These are phyloP conservation scores for Plantago ovata DNA, from an alignment of 257 asterid genomes.

Conservation along the genomic window DNA sequence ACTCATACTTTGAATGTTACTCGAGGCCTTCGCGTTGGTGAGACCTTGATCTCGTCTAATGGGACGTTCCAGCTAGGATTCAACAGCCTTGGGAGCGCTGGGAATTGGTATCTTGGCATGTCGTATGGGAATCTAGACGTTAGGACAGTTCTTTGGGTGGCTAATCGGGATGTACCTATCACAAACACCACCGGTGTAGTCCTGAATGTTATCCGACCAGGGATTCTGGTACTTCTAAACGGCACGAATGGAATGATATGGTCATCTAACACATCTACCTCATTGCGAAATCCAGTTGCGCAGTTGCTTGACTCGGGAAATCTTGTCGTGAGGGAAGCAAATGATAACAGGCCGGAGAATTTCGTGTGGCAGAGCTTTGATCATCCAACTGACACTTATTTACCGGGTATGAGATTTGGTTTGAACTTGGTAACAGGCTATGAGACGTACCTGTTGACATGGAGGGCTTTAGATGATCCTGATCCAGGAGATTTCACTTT, in stretches of 20 bases:
- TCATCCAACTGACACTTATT: constrained; percentile 34
- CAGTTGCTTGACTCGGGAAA: constrained; percentile 47
- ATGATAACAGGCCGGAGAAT: constrained; percentile 25
- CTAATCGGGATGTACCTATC: neutral
- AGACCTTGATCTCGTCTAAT: neutral
- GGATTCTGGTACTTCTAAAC: neutral
- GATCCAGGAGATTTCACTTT: constrained; percentile 27
- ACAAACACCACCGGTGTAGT: neutral
- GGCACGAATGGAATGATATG: neutral
- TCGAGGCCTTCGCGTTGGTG: neutral
- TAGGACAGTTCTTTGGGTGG: constrained; percentile 2
- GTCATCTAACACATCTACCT: neutral
- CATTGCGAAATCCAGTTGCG: constrained; percentile 18
- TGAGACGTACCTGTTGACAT: constrained; percentile 33
- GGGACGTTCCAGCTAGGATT: neutral
- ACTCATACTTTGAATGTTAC: neutral
- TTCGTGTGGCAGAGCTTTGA: constrained; percentile 50
- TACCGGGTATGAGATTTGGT: constrained; percentile 43
- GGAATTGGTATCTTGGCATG: neutral
- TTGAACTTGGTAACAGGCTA: constrained; percentile 25
- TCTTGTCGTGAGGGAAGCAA: constrained; percentile 35
- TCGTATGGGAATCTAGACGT: neutral
- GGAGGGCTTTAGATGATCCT: constrained; percentile 41
- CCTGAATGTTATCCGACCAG: neutral
- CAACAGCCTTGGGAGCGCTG: neutral